Base-by-base conservation (phyloP, 2,329 filamentous ascomycete species). In the Alternaria panax region DNA sequence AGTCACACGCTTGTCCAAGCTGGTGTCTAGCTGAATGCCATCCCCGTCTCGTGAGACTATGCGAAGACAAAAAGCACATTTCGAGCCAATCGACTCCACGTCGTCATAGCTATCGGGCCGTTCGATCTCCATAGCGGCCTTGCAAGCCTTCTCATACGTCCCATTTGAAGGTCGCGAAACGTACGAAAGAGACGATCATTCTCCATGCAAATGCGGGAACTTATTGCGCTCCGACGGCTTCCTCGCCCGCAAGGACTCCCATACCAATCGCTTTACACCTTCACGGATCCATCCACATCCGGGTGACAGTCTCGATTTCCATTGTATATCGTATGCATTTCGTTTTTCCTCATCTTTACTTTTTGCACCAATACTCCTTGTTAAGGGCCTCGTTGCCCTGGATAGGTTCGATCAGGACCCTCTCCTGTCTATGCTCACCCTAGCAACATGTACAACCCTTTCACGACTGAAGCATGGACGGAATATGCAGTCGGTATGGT, bases 401-500 rank as follows among this genome's bases (percentile, higher is more conserved):
- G 8, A 7, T 16, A 24, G 5, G 24, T 7, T 36, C 42, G 16
- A 38, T 8, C 24, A 20, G 51, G 30, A 14, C 41, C n/a, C 18
- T 54, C 28, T 38, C 16, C 8, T 7, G 16, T 36, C n/a, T 12
- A 54, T 45, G 20, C 32, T 30, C 24, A 11, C 22, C 24, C 38
- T 22, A 16, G 20, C 41, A 50, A 25, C 18, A 55, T 62, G 51
- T 42, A 32, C 25, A 59, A 52, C 24, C 56, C 60, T 7, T 59
- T 59, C 41, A 54, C 58, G 34, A 52, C 40, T 7, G 56, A 60
- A 40, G 56, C 56, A 24, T 62, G 60, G 60, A 59, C 47, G 25
- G 60, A 62, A 36, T 62, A 62, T 50, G 56, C 38, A n/a, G 30
- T 62, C 25, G 60, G 60, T 14, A 59, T 60, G 41, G 36, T 53